A percentile compares a stretch with the other conserved stretches of the same genome.
Evolutionary conservation across 192 early-diverging fungal genomes (phyloP).

Genomic region (Podila epigama): DNA sequence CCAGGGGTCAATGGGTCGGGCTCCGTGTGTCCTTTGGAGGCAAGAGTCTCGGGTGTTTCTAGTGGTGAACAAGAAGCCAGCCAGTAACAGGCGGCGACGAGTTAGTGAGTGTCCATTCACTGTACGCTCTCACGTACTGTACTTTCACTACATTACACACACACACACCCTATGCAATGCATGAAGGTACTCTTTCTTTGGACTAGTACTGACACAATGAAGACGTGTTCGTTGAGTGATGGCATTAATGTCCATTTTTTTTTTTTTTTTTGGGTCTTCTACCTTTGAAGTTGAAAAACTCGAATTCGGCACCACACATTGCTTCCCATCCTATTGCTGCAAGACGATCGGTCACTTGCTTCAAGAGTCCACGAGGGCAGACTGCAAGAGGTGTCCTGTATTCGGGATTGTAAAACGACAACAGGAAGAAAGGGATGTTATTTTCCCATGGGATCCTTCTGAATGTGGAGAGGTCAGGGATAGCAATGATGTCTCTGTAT

Average conservation of each 20-base stretch:
- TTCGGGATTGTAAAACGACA: conserved; percentile 69
- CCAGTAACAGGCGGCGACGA: too few relatives aligned
- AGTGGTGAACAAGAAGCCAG: too few relatives aligned
- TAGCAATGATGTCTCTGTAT: conserved; percentile 66
- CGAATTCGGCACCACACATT: conserved; percentile 70
- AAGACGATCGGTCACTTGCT: conserved; percentile 68
- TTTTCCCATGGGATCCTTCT: conserved; percentile 79
- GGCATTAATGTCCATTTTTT: not conserved
- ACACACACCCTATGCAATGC: too few relatives aligned
- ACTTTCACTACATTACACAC: too few relatives aligned
- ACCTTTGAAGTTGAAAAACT: conserved; percentile 87
- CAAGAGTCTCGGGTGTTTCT: conserved; percentile 72
- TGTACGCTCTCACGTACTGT: too few relatives aligned
- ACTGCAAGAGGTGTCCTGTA: conserved; percentile 62
- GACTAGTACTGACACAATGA: too few relatives aligned
- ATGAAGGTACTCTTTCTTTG: too few relatives aligned
- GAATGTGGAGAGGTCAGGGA: conserved; percentile 68
- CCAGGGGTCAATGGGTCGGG: conserved; percentile 71
- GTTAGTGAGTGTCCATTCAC: too few relatives aligned
- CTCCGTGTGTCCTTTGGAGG: conserved; percentile 60
- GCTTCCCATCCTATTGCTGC: conserved; percentile 59
- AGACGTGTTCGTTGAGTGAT: too few relatives aligned
- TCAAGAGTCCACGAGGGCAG: conserved; percentile 68
- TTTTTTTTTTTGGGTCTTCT: not conserved
- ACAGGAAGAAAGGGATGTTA: conserved; percentile 74